A percentile compares a stretch with the other conserved stretches of the same genome.
phyloP scores from a whole-genome alignment of 2,329 filamentous ascomycete species.

The Fusarium marasasianum region DNA sequence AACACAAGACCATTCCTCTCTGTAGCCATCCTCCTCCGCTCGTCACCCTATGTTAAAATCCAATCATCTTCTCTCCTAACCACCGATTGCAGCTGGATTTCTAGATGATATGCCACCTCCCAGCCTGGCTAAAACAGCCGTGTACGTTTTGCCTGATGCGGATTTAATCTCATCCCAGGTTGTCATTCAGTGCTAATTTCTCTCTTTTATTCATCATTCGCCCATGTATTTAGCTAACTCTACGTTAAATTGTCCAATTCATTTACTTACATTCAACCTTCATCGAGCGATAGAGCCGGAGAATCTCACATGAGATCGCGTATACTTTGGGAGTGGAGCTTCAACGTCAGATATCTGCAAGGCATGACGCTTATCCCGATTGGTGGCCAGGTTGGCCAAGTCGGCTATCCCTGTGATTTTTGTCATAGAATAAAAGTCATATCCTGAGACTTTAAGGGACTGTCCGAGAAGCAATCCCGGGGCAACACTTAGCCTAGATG shows the following conservation, averaged over 20 bases:
- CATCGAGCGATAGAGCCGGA: fast-evolving
- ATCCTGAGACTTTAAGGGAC: fast-evolving
- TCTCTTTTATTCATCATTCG: background rate
- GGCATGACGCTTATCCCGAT: too few species aligned
- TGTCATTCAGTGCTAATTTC: fast-evolving
- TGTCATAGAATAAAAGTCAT: fast-evolving
- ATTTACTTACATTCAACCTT: background rate
- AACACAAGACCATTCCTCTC: background rate
- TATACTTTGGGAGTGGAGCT: too few species aligned
- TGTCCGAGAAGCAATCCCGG: background rate
- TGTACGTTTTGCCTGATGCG: background rate
- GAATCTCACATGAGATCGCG: fast-evolving
- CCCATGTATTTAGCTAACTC: too few species aligned
- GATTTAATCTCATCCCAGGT: too few species aligned
- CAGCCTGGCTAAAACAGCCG: background rate
- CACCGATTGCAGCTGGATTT: background rate
- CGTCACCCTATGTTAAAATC: fast-evolving
- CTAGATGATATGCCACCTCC: fast-evolving
- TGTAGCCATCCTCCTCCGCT: fast-evolving
- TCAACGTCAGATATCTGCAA: too few species aligned
- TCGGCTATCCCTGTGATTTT: background rate
- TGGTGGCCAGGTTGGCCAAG: too few species aligned
- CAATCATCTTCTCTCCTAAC: background rate
- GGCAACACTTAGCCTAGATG: background rate
- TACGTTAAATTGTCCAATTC: fast-evolving